Evolutionary conservation across 805 yeast genomes (phyloP), one percentile per base, ranked within the genome.

Genomic region (Ogataea ganodermae): DNA sequence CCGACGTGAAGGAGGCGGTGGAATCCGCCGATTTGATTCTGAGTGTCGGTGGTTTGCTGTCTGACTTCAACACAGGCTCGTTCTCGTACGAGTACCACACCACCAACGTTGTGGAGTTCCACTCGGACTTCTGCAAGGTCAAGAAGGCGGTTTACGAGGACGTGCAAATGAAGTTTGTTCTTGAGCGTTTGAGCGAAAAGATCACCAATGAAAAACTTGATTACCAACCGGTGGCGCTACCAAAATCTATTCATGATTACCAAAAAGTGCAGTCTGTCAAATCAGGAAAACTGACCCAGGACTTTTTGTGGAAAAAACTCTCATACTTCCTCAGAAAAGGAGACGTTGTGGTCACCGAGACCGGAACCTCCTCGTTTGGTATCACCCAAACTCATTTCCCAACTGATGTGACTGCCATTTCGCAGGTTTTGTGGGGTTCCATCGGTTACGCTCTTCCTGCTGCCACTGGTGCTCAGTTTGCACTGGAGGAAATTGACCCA

Each of bases 31-130:
- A 88, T 70, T 75, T 87, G 67, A 76, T 88, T 48, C 67, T 88
- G 51, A 83, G 92, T 27, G 78, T 87, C 58, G 96, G 96, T 68
- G 91, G 90, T 43, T 72, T 88, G 65, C 73, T 88, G 63, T 86
- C 94, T 43, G 96, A 88, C 70, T 89, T 85, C 81, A 88, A 88
- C 78, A 88, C 96, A 42, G 96, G 96, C 65, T 85, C 95, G 17
- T 84, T 84, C 75, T 81, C 89, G 30, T 84, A 84, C 72, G 77
- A 84, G 48, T 83, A 83, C 74, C 77, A 80, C 68, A 84, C 91
- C 59, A 81, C 78, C 68, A 84, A 84, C 72, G 78, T 84, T 61
- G 79, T 84, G 55, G 91, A 84, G 72, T 83, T 84, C 79, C 91
- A 84, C 71, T 83, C 90, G 16, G 86, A 84, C 70, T 75, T 81